phyloP scores from a whole-genome alignment of 345 rosid species.

The Zanthoxylum bungeanum region DNA sequence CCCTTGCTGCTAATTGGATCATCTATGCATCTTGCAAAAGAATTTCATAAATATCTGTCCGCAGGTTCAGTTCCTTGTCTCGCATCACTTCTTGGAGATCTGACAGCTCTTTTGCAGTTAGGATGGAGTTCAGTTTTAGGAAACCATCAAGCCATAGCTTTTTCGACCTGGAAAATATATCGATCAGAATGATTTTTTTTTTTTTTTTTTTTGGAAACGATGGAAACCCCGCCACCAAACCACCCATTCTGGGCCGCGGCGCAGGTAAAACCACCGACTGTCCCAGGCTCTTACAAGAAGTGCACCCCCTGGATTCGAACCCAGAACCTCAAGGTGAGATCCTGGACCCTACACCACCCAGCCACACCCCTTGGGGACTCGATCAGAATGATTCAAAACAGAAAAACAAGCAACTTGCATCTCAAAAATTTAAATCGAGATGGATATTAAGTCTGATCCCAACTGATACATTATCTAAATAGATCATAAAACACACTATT shows the following conservation, averaged over 20 bases:
- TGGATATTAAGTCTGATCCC: not conserved
- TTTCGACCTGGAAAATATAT: conserved; percentile 60
- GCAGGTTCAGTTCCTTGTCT: conserved; percentile 83
- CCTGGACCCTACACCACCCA: no score
- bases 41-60: conserved; percentile 97
- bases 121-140: conserved; percentile 48
- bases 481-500: not conserved
- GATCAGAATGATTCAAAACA: not conserved
- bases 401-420: not conserved
- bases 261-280: no score
- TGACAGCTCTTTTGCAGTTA: conserved; percentile 77
- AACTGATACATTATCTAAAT: not conserved
- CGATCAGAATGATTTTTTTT: no score
- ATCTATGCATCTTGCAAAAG: conserved; percentile 63
- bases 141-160: conserved; percentile 95
- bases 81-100: conserved; percentile 98
- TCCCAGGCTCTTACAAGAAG: no score
- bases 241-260: no score
- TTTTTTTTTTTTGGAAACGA: no score
- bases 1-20: not conserved
- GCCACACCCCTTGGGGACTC: no score
- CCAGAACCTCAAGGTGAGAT: no score
- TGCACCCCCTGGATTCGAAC: no score
- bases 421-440: not conserved
- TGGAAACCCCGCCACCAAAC: no score